A percentile compares a stretch with the other conserved stretches of the same genome.
Conservation (phyloP, 257 asterid species). For the Ilex asprella region DNA sequence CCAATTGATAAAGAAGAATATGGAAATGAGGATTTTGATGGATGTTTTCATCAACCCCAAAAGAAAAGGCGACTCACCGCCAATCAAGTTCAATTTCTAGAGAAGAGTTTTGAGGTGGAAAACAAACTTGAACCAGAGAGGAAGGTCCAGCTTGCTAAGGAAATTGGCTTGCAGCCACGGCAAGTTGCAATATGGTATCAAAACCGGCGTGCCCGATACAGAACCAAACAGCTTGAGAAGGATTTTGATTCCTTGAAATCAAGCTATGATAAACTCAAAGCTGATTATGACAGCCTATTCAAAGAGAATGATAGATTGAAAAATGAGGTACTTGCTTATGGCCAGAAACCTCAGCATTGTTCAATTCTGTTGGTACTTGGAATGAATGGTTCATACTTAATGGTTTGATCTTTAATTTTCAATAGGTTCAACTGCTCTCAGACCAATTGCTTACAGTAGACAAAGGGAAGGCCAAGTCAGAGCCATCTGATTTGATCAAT, state of each 20-base stretch:
- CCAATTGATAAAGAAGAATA: conserved; percentile 31
- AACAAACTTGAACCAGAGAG: conserved; percentile 85
- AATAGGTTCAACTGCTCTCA: conserved; percentile 49
- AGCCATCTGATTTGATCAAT: conserved; percentile 11
- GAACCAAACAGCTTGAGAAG: conserved; percentile 62
- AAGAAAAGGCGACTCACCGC: conserved; percentile 63
- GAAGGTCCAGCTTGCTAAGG: conserved; percentile 64
- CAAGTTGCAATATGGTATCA: conserved; percentile 95
- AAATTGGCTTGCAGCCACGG: conserved; percentile 64
- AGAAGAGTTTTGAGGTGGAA: conserved; percentile 66
- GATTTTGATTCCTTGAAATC: conserved; percentile 55
- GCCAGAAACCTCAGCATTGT: not conserved
- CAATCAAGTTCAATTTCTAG: conserved; percentile 72
- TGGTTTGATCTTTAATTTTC: not conserved
- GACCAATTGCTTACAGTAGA: conserved; percentile 39
- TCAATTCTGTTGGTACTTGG: not conserved
- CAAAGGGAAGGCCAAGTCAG: conserved; percentile 25
- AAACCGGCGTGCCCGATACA: conserved; percentile 73
- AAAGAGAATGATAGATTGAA: conserved; percentile 53
- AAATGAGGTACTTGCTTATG: conserved; percentile 35
- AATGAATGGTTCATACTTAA: not conserved
- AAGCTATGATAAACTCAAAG: conserved; percentile 48
- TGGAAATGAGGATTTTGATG: conserved; percentile 38
- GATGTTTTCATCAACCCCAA: conserved; percentile 51
- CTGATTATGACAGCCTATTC: conserved; percentile 47